Percentiles rank a stretch among this genome's conserved stretches.
phyloP scores from a whole-genome alignment of 306 rosid genomes.

The Dicorynia guianensis region DNA sequence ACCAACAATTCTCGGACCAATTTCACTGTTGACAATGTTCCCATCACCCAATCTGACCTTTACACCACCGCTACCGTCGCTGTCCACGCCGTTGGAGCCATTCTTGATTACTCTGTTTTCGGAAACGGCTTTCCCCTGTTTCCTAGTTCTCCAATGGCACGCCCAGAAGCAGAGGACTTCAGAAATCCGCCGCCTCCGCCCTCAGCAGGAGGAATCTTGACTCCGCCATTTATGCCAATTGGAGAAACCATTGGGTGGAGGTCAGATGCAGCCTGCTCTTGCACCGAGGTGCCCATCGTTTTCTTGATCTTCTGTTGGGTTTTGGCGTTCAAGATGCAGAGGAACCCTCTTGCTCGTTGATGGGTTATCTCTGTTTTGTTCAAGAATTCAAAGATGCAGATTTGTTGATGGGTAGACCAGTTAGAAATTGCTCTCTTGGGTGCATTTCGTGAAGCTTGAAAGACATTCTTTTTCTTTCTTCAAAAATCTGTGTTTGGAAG shows the following conservation, averaged over 20 bases:
- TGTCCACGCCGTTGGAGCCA: slow-evolving; percentile 56
- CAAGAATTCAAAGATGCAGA: background rate
- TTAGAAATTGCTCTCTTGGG: background rate
- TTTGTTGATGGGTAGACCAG: background rate
- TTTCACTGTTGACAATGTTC: slow-evolving; percentile 59
- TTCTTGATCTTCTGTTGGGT: slow-evolving; percentile 43
- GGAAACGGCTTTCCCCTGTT: slow-evolving; percentile 36
- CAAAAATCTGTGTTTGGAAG: background rate
- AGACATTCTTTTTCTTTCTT: background rate
- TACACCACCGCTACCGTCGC: slow-evolving; percentile 50
- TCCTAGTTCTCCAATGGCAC: slow-evolving; percentile 14
- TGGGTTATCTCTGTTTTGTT: background rate
- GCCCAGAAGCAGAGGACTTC: background rate
- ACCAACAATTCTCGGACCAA: slow-evolving; percentile 56
- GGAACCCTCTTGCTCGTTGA: slow-evolving; percentile 26
- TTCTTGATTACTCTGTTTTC: slow-evolving; percentile 61
- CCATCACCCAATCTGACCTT: slow-evolving; percentile 60
- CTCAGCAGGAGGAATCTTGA: background rate
- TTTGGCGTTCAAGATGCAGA: slow-evolving; percentile 40
- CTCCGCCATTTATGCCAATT: slow-evolving; percentile 26
- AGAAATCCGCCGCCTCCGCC: background rate
- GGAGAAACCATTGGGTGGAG: slow-evolving; percentile 1
- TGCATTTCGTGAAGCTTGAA: background rate
- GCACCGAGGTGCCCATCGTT: slow-evolving; percentile 39
- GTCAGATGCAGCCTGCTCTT: slow-evolving; percentile 40